phyloP scores from a whole-genome alignment of 2,329 filamentous ascomycete species.

The Colletotrichum sidae region DNA sequence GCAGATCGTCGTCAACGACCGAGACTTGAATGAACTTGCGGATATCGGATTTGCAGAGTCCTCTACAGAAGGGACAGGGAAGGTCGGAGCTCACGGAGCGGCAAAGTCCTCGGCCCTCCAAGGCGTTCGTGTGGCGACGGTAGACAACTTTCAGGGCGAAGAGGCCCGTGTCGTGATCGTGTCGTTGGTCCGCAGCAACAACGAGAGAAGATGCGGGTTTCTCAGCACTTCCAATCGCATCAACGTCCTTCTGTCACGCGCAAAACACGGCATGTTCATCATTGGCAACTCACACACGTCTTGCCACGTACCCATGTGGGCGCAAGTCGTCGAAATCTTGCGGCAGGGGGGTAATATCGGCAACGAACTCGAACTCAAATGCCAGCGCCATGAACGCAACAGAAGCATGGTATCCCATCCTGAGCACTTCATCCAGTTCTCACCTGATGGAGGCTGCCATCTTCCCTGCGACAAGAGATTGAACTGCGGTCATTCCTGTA shows the following conservation, averaged over 20 bases:
- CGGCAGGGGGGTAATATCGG: constrained; percentile 59
- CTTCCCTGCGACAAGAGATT: constrained; percentile 61
- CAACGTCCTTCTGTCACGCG: constrained; percentile 76
- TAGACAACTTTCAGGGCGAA: constrained; percentile 84
- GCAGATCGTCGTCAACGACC: constrained; percentile 73
- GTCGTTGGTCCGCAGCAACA: constrained; percentile 78
- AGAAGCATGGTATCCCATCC: constrained; percentile 62
- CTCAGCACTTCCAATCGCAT: constrained; percentile 74
- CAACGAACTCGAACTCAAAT: constrained; percentile 62
- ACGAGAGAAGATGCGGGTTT: constrained; percentile 69
- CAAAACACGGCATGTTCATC: constrained; percentile 77
- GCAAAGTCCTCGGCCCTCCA: constrained; percentile 53
- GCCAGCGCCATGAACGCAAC: constrained; percentile 68
- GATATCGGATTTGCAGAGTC: constrained; percentile 47
- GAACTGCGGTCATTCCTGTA: constrained; percentile 61
- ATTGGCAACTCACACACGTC: constrained; percentile 75
- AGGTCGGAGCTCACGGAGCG: constrained; percentile 30
- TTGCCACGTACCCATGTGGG: constrained; percentile 71
- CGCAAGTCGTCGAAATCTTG: constrained; percentile 66
- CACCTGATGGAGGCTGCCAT: constrained; percentile 73
- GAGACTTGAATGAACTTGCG: constrained; percentile 67
- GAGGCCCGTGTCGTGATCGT: constrained; percentile 78
- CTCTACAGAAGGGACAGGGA: constrained; percentile 8
- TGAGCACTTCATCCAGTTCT: constrained; percentile 66
- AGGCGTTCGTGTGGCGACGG: constrained; percentile 68